Percentiles rank a stretch among this genome's conserved stretches.
phyloP scores from a whole-genome alignment of 1,139 yeast genomes.

The Protomyces gravidus region DNA sequence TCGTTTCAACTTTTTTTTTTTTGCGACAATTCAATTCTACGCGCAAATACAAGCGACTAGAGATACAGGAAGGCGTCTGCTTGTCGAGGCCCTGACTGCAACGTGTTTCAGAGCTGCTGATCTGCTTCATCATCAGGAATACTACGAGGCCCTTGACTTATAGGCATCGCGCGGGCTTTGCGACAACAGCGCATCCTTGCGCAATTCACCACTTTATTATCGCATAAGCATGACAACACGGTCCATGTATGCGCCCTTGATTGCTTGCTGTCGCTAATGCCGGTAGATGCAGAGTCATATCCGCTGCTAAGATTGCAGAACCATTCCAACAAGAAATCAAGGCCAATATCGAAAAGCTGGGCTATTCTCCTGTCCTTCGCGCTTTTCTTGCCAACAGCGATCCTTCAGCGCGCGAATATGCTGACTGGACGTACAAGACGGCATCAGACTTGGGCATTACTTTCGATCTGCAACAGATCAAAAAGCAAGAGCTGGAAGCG shows the following conservation, averaged over 20 bases:
- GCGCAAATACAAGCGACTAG: too few relatives aligned
- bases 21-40: too few relatives aligned
- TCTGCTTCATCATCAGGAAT: too few relatives aligned
- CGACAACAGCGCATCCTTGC: too few relatives aligned
- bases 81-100: too few relatives aligned
- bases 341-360: conserved; percentile 1
- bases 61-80: too few relatives aligned
- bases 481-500: conserved; percentile 79
- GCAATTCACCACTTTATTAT: too few relatives aligned
- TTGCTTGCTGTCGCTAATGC: neutral
- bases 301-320: conserved; percentile 27
- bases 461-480: conserved; percentile 68
- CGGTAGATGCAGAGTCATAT: conserved; percentile 16
- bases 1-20: too few relatives aligned
- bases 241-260: neutral
- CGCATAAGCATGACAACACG: neutral
- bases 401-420: conserved; percentile 93
- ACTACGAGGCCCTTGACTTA: too few relatives aligned
- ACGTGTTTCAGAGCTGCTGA: too few relatives aligned
- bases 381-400: conserved; percentile 76
- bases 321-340: conserved; percentile 17
- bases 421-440: conserved; percentile 92
- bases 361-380: conserved; percentile 55
- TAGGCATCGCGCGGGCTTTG: too few relatives aligned
- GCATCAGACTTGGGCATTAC: conserved; percentile 78